Base-by-base conservation (phyloP, 306 rosid genomes). In the Lablab purpureus region DNA sequence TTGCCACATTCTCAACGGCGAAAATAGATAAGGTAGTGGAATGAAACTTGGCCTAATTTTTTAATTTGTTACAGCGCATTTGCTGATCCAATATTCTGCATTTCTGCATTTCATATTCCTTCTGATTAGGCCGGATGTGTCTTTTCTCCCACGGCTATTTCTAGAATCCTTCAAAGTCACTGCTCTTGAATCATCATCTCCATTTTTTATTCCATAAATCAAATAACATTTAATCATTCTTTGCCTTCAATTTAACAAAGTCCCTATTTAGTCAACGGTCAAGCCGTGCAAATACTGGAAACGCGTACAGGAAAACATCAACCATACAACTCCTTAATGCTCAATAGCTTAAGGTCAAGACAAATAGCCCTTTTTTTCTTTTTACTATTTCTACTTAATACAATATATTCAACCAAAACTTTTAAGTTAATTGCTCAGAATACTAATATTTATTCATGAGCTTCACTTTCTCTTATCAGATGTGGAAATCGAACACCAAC, bases 221-320 rank as follows among this genome's bases (percentile, higher is more conserved):
- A 15, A 36, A 18, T 46, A 2, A 56, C 36, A 60, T 60, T 18
- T 51, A 64, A 73, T 80, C 40, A 11, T 50, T 50, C 34, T 19
- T 25, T 19, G n/a, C 17, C 27, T 9, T 72, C 5, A 82, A 41
- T 77, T 55, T 43, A 70, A 62, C 4, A 17, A 60, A 47, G 11
- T 56, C 47, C 46, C 17, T 6, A 19, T 10, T 21, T 10, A 49
- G 74, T 84, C 84, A 84, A 68, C 49, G 25, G 74, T 68, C 82
- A 25, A 55, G 69, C 69, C 74, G 63, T 71, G 82, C 55, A 67
- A 59, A 76, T 30, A 5, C 60, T 18, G 81, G 49, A 59, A 86
- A 67, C 85, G 89, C 84, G 83, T 80, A 14, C 7, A 36, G 34
- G 21, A 50, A 40, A 40, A 40, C 13, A 40, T 40, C 45, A 40